A percentile compares a stretch with the other conserved stretches of the same genome.
Conservation (phyloP, 2,329 filamentous ascomycete species). For the Colletotrichum acutatum region DNA sequence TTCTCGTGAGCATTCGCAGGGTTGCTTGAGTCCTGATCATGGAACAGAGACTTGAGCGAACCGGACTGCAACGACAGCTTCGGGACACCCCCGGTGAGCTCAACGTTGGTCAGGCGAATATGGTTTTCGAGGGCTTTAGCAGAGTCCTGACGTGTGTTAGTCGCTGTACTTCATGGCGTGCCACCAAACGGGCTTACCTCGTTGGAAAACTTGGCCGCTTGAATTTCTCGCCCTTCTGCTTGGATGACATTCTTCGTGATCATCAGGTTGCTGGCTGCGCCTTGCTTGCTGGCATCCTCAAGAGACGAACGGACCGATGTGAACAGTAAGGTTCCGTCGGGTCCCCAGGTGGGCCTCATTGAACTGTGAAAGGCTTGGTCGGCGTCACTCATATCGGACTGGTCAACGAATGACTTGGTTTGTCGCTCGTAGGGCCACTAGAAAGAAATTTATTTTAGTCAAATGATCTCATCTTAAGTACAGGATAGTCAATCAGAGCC, state of each 20-base stretch:
- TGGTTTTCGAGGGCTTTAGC: constrained; percentile 67
- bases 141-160: constrained; percentile 56
- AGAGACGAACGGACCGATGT: constrained; percentile 41
- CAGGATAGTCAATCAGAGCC: constrained; percentile 37
- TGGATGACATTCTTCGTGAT: constrained; percentile 68
- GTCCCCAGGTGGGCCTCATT: constrained; percentile 83
- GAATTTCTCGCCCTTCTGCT: constrained; percentile 72
- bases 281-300: constrained; percentile 25
- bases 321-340: constrained; percentile 78
- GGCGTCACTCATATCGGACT: constrained; percentile 67
- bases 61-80: constrained; percentile 58
- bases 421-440: constrained; percentile 91
- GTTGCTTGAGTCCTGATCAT: constrained; percentile 52
- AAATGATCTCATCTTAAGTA: constrained; percentile 46
- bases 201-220: constrained; percentile 71
- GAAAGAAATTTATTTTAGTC: constrained; percentile 53
- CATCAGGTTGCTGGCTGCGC: constrained; percentile 61
- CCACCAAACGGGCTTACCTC: constrained; percentile 52
- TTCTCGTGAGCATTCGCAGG: constrained; percentile 71
- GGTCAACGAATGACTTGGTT: constrained; percentile 73
- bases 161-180: neutral
- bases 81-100: constrained; percentile 68
- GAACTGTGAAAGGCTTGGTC: constrained; percentile 78
- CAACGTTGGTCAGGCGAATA: constrained; percentile 65
- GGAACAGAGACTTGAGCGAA: constrained; percentile 52